Conservation (phyloP, 495 filamentous ascomycete species). For the Evernia prunastri region DNA sequence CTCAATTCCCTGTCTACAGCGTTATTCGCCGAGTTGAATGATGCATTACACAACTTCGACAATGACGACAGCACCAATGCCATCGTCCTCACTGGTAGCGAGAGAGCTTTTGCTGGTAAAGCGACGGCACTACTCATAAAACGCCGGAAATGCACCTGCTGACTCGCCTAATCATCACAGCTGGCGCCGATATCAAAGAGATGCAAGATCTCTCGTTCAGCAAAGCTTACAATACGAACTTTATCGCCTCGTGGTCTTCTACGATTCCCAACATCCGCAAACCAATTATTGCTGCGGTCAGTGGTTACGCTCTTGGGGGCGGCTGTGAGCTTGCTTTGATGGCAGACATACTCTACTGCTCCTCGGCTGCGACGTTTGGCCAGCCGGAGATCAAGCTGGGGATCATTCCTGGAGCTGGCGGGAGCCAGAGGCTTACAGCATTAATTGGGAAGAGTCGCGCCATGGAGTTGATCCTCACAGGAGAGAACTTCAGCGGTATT, state of each 20-base stretch:
- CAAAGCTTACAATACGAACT: slow-evolving; percentile 74
- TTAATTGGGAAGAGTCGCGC: slow-evolving; percentile 84
- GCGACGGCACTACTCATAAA: not conserved
- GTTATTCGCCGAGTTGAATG: slow-evolving; percentile 83
- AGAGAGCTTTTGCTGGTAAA: slow-evolving; percentile 75
- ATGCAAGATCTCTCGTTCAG: slow-evolving; percentile 88
- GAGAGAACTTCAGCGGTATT: slow-evolving; percentile 68
- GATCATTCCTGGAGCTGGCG: slow-evolving; percentile 85
- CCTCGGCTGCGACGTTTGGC: slow-evolving; percentile 73
- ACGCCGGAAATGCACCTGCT: slow-evolving; percentile 2
- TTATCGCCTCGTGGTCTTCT: slow-evolving; percentile 88
- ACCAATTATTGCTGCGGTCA: slow-evolving; percentile 87
- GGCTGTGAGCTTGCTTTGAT: slow-evolving; percentile 98
- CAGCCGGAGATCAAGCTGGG: slow-evolving; percentile 96
- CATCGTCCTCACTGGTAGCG: slow-evolving; percentile 80
- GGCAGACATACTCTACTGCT: slow-evolving; percentile 92
- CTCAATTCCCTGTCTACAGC: slow-evolving; percentile 87
- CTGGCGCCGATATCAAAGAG: slow-evolving; percentile 97
- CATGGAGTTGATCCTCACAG: slow-evolving; percentile 92
- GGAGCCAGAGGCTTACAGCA: slow-evolving; percentile 78
- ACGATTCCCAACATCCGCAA: slow-evolving; percentile 77
- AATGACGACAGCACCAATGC: slow-evolving; percentile 60
- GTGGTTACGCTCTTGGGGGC: slow-evolving; percentile 88
- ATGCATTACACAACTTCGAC: slow-evolving; percentile 68
- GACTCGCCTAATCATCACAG: slow-evolving; percentile 32